Conservation (phyloP, 108 stramenopile species). For the Halocafeteria seosinensis region DNA sequence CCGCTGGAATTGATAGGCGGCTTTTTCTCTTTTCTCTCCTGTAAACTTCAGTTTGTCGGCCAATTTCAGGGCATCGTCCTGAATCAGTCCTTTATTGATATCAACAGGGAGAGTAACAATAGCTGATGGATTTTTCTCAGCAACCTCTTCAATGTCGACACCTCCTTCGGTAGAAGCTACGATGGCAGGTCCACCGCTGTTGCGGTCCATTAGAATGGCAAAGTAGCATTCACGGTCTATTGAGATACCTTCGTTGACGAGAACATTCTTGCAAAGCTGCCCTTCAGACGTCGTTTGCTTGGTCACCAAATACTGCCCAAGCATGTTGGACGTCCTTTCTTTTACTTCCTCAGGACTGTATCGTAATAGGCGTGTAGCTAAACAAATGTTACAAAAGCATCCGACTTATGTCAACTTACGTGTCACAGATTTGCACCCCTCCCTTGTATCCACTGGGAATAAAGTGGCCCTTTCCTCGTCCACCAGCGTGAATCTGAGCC, state of each 20-base stretch:
- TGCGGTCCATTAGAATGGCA: conserved; percentile 58
- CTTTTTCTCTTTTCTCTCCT: conserved; percentile 26
- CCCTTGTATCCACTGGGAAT: conserved; percentile 56
- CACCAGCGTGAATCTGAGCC: conserved; percentile 66
- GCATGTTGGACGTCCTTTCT: conserved; percentile 46
- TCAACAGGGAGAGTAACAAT: conserved; percentile 58
- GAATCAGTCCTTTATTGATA: conserved; percentile 50
- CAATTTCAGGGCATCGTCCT: conserved; percentile 38
- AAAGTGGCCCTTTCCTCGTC: conserved; percentile 57
- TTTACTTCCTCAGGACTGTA: conserved; percentile 24
- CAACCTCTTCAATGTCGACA: conserved; percentile 63
- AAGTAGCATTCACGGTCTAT: conserved; percentile 59
- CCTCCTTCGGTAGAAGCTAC: conserved; percentile 53
- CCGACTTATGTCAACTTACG: background rate
- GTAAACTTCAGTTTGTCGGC: conserved; percentile 31
- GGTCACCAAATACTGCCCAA: conserved; percentile 54
- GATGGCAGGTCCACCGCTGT: conserved; percentile 44
- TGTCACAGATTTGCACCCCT: conserved; percentile 56
- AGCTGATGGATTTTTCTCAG: conserved; percentile 47
- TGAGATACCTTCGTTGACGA: conserved; percentile 59
- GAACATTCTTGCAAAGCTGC: conserved; percentile 48
- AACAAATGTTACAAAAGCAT: too few relatives aligned
- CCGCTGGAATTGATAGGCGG: conserved; percentile 42
- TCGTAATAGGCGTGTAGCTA: background rate
- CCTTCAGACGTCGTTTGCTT: conserved; percentile 65